Evolutionary conservation across 2,329 filamentous ascomycete species (phyloP), one percentile per base, ranked within the genome.

Genomic region (Stagonosporopsis vannaccii): DNA sequence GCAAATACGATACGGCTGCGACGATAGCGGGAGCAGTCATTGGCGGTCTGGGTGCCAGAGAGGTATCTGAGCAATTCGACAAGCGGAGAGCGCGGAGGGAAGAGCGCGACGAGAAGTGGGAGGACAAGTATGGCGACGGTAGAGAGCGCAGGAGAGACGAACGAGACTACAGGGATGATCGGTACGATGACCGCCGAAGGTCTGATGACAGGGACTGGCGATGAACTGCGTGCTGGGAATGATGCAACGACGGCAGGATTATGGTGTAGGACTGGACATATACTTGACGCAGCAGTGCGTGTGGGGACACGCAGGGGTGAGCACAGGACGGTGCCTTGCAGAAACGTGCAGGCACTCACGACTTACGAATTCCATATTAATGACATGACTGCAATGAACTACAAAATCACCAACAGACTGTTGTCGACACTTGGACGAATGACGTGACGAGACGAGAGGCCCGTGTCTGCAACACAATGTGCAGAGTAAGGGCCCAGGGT

Each of bases 1-100:
- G 66, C 37, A 69, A 68, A 56, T 66, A 63, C 32, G 66, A 73
- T 26, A 70, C 66, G 1, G 56, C 69, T 25, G 66, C 70, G 4
- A 74, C 73, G 3, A 62, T 77, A 15, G 71, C 59, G 6, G 72
- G 73, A 3, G 75, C 75, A 11, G 66, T 77, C 5, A 56, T 75
- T 13, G 75, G 75, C 7, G 73, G 74, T 0, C 47, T 77, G 2
- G 71, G 69, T 15, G 72, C 64, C 7, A 61, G 67, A 35, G 70
- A 74, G 45, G 58, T 56, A 0, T 65, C 71, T 43, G 68, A 71
- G 52, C 49, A 58, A 26, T 72, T 60, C 51, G 65, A 68, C 25
- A 59, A 58, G 25, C 44, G 59, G 11, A 57, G 43, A 23, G 53
- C 48, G 36, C 32, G 56, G 51, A 35, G 45, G 45, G 41, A 60